Evolutionary conservation across 176 grass and related monocot species (phyloP), one percentile per base, ranked within the genome.

Genomic region (Oryza meridionalis): DNA sequence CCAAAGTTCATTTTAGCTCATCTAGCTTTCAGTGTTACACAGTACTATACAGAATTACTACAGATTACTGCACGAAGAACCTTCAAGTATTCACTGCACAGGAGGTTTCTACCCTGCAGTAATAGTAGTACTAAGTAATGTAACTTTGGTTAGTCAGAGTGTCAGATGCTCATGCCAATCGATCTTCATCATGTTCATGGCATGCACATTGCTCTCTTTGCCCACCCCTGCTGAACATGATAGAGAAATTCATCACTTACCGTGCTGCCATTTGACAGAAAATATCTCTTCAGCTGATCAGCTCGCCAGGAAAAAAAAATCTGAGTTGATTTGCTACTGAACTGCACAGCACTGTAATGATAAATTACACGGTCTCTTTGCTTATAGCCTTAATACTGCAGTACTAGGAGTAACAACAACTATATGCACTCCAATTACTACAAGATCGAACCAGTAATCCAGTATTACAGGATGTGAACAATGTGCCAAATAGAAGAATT

Each of bases 201-300:
- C 65, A 77, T 59, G 12, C 55, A 40, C 53, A 62, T 77, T 22
- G 37, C 12, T 62, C 16, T 62, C 53, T 14, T 35, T 35, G 29
- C 33, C 33, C 33, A 35, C 33, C 33, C 33, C 33, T 25, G 55
- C 27, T 86, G 29, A 86, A 80, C 72, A 21, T 31, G 22, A 38
- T 19, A 22, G 66, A 11, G 14, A 42, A 37, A 16, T 80, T 73
- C 58, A 62, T 73, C 58, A 62, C n/a, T 9, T 49, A 83, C 9
- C 71, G 7, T 24, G 5, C 16, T 37, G 26, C 40, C 67, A 25
- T 44, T 46, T 51, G 53, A 53, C 26, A 47, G 3, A 72, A 78
- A 63, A 85, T 46, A 70, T 63, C 25, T 26, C 61, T n/a, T 0
- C 11, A 11, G 22, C 3, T 42, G 25, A 55, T 55, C 16, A 19